Conservation (phyloP, 1,139 yeast genomes). For the Pichia sp. region DNA sequence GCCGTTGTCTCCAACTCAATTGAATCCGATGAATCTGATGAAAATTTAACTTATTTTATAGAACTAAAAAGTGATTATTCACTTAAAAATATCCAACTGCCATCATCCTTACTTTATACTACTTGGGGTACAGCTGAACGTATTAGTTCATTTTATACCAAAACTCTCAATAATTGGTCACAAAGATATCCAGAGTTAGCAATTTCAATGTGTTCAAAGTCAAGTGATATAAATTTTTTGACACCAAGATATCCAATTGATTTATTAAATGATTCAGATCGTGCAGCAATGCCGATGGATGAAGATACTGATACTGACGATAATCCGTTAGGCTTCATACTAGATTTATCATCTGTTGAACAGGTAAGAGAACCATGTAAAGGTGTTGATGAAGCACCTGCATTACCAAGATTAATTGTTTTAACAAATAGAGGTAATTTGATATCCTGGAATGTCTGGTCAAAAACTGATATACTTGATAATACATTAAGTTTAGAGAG, state of each 20-base stretch:
- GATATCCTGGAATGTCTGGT: constrained; percentile 60
- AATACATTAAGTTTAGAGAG: constrained; percentile 19
- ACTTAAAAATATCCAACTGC: neutral
- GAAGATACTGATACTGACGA: constrained; percentile 60
- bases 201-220: constrained; percentile 52
- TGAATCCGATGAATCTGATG: neutral
- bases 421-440: constrained; percentile 59
- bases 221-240: constrained; percentile 52
- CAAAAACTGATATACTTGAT: constrained; percentile 40
- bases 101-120: constrained; percentile 11
- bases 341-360: constrained; percentile 47
- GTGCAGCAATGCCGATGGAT: constrained; percentile 67
- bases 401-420: constrained; percentile 58
- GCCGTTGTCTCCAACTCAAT: constrained; percentile 7
- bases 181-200: constrained; percentile 30
- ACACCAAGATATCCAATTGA: constrained; percentile 31
- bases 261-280: constrained; percentile 58
- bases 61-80: neutral
- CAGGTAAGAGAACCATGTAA: constrained; percentile 47
- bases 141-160: constrained; percentile 42
- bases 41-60: constrained; percentile 9
- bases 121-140: constrained; percentile 53
- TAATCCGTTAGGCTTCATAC: constrained; percentile 59
- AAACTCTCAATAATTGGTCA: constrained; percentile 41
- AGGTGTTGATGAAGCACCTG: constrained; percentile 49